These are phyloP conservation scores for Schwanniomyces sp. DNA, from an alignment of 805 yeast genomes.

Conservation along the genomic window DNA sequence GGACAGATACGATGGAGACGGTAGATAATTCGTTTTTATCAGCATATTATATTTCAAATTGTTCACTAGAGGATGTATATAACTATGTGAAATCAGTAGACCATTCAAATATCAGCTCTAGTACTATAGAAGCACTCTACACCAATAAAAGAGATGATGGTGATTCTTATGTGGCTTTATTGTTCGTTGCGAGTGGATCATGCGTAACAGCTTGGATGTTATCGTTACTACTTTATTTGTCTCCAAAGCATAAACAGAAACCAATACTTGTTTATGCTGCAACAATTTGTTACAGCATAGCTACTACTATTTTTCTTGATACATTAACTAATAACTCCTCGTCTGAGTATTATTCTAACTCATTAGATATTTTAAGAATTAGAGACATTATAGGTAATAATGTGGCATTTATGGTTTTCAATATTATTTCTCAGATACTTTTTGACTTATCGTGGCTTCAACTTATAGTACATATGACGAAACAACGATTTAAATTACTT, in stretches of 20 bases:
- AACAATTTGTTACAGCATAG: constrained; percentile 55
- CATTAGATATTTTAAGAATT: constrained; percentile 51
- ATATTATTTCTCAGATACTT: constrained; percentile 42
- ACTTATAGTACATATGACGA: constrained; percentile 40
- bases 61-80: constrained; percentile 21
- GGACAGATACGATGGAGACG: constrained; percentile 12
- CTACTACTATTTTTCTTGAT: constrained; percentile 51
- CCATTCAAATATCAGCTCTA: neutral
- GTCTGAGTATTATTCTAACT: constrained; percentile 51
- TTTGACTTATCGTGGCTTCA: constrained; percentile 58
- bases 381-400: constrained; percentile 36
- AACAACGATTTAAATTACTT: constrained; percentile 23
- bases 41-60: constrained; percentile 49
- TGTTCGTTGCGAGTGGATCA: constrained; percentile 54
- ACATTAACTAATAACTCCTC: constrained; percentile 47
- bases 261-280: constrained; percentile 59
- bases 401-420: constrained; percentile 34
- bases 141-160: constrained; percentile 25
- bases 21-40: constrained; percentile 26
- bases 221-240: constrained; percentile 52
- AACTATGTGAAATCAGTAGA: neutral
- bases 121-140: neutral
- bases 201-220: constrained; percentile 74
- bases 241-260: constrained; percentile 49
- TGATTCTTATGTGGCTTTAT: constrained; percentile 43